phyloP scores from a whole-genome alignment of 208 protist genomes.

The Crithidia expoeki region DNA sequence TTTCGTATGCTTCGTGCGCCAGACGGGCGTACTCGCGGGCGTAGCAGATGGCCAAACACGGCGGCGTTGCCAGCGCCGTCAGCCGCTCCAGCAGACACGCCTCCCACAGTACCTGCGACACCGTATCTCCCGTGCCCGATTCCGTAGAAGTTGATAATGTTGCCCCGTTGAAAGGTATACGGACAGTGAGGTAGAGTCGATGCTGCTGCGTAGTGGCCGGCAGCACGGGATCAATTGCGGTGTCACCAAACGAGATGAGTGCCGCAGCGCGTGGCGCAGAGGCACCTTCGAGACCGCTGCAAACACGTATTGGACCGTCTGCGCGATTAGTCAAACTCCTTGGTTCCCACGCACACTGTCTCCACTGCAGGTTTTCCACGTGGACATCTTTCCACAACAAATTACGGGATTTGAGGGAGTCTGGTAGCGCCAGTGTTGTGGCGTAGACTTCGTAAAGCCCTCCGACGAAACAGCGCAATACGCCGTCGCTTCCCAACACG shows the following conservation, averaged over 20 bases:
- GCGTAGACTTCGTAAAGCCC: slow-evolving; percentile 65
- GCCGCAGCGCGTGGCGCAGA: not conserved
- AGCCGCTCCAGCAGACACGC: slow-evolving; percentile 37
- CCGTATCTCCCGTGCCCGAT: too few species aligned
- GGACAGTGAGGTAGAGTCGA: slow-evolving; percentile 17
- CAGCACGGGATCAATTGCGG: slow-evolving; percentile 3
- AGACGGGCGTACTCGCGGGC: slow-evolving; percentile 57
- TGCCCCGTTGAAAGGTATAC: too few species aligned
- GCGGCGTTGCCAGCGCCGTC: slow-evolving; percentile 28
- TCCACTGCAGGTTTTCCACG: slow-evolving; percentile 23
- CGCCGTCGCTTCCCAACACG: slow-evolving; percentile 54
- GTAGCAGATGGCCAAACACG: slow-evolving; percentile 43
- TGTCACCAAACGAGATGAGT: slow-evolving; percentile 9
- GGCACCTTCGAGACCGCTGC: too few species aligned
- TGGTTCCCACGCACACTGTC: slow-evolving; percentile 6
- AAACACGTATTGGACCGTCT: too few species aligned
- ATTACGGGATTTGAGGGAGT: not conserved
- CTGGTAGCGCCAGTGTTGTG: slow-evolving; percentile 27
- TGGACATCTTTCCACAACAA: slow-evolving; percentile 11
- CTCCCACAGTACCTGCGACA: slow-evolving; percentile 25
- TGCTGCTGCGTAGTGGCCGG: slow-evolving; percentile 18
- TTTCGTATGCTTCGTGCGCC: slow-evolving; percentile 32
- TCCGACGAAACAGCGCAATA: slow-evolving; percentile 54
- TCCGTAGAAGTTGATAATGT: too few species aligned
- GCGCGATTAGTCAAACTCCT: too few species aligned